These are phyloP conservation scores for Paracoccidioides lutzii DNA, from an alignment of 2,329 filamentous ascomycete species.

Conservation along the genomic window DNA sequence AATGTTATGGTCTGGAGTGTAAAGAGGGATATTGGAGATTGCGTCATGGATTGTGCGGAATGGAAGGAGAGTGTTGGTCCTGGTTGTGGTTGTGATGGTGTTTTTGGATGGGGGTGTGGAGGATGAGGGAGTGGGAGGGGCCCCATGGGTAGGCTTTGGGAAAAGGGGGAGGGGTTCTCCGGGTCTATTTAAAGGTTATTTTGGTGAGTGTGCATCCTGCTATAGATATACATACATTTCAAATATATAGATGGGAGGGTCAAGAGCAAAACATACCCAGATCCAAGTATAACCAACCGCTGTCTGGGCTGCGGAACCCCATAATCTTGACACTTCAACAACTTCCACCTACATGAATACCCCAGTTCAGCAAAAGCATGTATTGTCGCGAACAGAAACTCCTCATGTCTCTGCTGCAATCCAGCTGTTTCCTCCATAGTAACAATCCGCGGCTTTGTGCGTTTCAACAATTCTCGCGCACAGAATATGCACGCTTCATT, in stretches of 20 bases:
- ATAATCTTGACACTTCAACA: conserved; percentile 40
- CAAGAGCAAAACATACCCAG: conserved; percentile 32
- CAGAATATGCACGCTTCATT: conserved; percentile 49
- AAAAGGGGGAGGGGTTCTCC: conserved; percentile 58
- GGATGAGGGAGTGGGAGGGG: conserved; percentile 3
- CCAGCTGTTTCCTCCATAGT: conserved; percentile 73
- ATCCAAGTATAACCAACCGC: conserved; percentile 40
- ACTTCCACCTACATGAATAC: conserved; percentile 59
- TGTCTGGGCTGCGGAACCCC: conserved; percentile 38
- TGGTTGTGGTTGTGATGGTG: no score
- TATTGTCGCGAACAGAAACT: conserved; percentile 49
- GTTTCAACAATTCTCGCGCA: conserved; percentile 42
- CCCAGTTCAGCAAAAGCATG: conserved; percentile 50
- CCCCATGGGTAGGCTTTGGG: conserved; percentile 47
- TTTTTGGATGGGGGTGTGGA: conserved; percentile 4
- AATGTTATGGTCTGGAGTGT: conserved; percentile 33
- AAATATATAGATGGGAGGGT: not conserved
- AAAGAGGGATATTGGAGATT: conserved; percentile 28
- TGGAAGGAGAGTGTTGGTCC: conserved; percentile 18
- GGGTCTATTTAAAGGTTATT: conserved; percentile 36
- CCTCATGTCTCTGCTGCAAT: conserved; percentile 42
- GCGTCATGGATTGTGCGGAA: conserved; percentile 31
- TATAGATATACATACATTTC: not conserved
- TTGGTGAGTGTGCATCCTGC: not conserved
- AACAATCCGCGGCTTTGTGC: conserved; percentile 51